Conservation (phyloP, 1,139 yeast species). For the Nakaseomyces glabratus region DNA sequence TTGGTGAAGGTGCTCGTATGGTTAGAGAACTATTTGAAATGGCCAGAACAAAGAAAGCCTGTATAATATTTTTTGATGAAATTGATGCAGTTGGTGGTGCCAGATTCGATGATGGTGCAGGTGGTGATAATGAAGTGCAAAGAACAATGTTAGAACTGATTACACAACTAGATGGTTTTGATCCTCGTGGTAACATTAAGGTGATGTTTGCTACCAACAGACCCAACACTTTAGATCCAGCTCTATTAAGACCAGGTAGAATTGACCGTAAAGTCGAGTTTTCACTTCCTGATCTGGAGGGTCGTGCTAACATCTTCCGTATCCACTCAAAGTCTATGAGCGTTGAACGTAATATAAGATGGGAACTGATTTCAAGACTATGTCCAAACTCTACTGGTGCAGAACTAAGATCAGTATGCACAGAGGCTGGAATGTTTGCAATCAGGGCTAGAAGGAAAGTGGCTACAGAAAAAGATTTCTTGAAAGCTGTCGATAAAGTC, state of each 20-base stretch:
- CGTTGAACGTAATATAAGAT: slow-evolving; percentile 91
- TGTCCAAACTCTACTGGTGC: slow-evolving; percentile 99
- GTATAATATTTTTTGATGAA: slow-evolving; percentile 89
- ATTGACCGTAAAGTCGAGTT: slow-evolving; percentile 97
- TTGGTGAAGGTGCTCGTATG: slow-evolving; percentile 99
- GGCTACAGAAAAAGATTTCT: slow-evolving; percentile 93
- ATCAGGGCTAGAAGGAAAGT: slow-evolving; percentile 96
- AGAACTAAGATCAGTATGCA: slow-evolving; percentile 89
- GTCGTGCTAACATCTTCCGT: slow-evolving; percentile 93
- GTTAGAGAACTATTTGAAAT: slow-evolving; percentile 95
- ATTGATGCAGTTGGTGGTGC: slow-evolving; percentile 99
- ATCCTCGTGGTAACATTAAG: slow-evolving; percentile 95
- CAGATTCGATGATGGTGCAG: slow-evolving; percentile 97
- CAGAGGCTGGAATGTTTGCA: slow-evolving; percentile 99
- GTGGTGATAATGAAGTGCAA: slow-evolving; percentile 98
- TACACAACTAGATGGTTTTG: slow-evolving; percentile 95
- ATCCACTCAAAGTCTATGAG: slow-evolving; percentile 97
- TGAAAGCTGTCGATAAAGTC: slow-evolving; percentile 95
- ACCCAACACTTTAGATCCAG: slow-evolving; percentile 97
- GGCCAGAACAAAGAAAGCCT: slow-evolving; percentile 97
- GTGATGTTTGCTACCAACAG: slow-evolving; percentile 99
- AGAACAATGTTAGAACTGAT: slow-evolving; percentile 97
- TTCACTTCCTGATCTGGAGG: slow-evolving; percentile 91
- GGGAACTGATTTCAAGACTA: slow-evolving; percentile 94
- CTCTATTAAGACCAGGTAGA: slow-evolving; percentile 94